phyloP scores from a whole-genome alignment of 306 rosid genomes.

The Lupinus albus region DNA sequence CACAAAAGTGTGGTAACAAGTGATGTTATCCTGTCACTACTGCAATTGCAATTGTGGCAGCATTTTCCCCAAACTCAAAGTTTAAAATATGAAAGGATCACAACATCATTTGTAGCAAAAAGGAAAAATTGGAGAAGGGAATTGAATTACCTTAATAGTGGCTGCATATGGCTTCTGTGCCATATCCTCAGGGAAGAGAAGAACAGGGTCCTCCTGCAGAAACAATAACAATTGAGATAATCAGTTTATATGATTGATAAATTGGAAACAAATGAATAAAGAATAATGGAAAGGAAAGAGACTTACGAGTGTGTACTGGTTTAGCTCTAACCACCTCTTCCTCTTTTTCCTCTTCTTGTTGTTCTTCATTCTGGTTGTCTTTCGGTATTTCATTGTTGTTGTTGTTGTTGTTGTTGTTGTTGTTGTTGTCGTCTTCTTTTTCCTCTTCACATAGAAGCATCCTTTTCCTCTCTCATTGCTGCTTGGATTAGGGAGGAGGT shows the following conservation, averaged over 20 bases:
- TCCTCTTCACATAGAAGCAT: constrained; percentile 62
- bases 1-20: no score
- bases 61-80: no score
- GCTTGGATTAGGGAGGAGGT: constrained; percentile 26
- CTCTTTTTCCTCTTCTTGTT: constrained; percentile 32
- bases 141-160: constrained; percentile 68
- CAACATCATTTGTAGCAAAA: no score
- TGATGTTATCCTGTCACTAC: no score
- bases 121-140: no score
- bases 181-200: constrained; percentile 70
- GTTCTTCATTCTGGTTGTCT: not conserved
- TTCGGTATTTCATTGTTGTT: not conserved
- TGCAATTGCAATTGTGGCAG: no score
- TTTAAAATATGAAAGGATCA: not conserved
- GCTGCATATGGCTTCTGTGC: constrained; percentile 88
- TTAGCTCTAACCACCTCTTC: constrained; percentile 63
- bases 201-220: constrained; percentile 92
- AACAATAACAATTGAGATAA: no score
- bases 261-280: no score
- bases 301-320: constrained; percentile 73
- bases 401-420: no score
- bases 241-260: no score
- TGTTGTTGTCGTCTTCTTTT: constrained; percentile 35
- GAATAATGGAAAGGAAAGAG: not conserved
- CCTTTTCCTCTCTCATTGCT: constrained; percentile 56